These are phyloP conservation scores for Termitomyces sp. DNA, from an alignment of 768 basidiomycete genomes.

Conservation along the genomic window DNA sequence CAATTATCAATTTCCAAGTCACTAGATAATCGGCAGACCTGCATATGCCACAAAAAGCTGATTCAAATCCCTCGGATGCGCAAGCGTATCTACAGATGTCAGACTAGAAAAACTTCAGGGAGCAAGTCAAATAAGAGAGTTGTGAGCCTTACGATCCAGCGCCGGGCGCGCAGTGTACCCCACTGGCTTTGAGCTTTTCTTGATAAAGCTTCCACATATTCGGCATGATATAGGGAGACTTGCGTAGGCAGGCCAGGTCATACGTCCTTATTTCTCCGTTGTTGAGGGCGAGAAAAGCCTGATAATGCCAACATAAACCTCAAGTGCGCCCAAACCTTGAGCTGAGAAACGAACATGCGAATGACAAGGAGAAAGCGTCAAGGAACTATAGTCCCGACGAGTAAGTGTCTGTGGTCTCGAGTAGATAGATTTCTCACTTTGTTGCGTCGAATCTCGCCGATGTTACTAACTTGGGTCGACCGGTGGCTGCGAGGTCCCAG, in stretches of 20 bases:
- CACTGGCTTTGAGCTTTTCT: slow-evolving; percentile 40
- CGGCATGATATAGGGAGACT: slow-evolving; percentile 63
- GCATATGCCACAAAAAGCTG: slow-evolving; percentile 70
- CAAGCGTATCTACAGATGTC: slow-evolving; percentile 52
- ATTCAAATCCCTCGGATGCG: slow-evolving; percentile 72
- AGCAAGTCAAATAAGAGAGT: neutral
- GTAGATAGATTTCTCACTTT: slow-evolving; percentile 29
- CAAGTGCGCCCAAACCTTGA: slow-evolving; percentile 4
- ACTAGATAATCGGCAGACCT: slow-evolving; percentile 33
- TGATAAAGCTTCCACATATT: slow-evolving; percentile 76
- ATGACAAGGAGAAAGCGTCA: slow-evolving; percentile 64
- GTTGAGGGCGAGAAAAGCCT: slow-evolving; percentile 44
- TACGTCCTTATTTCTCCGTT: slow-evolving; percentile 66
- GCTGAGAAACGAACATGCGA: slow-evolving; percentile 48
- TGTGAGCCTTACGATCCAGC: slow-evolving; percentile 26
- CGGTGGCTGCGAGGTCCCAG: slow-evolving; percentile 51
- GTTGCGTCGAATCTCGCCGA: slow-evolving; percentile 43
- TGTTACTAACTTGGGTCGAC: slow-evolving; percentile 45
- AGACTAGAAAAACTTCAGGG: slow-evolving; percentile 23
- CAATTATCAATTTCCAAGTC: neutral
- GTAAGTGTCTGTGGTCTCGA: neutral
- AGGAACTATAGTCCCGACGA: slow-evolving; percentile 31
- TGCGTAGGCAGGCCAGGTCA: slow-evolving; percentile 62
- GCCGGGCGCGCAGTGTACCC: slow-evolving; percentile 27
- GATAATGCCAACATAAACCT: slow-evolving; percentile 11